Evolutionary conservation across 164 flowering plant genomes (phyloP).

Genomic region (Houttuynia cordata): DNA sequence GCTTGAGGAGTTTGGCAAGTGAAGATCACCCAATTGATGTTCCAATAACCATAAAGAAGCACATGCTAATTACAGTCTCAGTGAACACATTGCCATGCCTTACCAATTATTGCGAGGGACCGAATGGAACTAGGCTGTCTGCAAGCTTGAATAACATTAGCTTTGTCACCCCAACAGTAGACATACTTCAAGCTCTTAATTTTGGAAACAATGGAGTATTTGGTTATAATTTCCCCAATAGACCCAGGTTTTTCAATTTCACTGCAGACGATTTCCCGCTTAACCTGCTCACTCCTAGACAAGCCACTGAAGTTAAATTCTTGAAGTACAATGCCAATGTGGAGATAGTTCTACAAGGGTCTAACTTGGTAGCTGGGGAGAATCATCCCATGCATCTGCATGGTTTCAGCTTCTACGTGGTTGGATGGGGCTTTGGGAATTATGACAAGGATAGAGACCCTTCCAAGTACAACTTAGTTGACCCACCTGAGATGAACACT

Average conservation of each 20-base stretch:
- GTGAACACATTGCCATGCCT: conserved; percentile 9
- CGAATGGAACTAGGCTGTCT: conserved; percentile 23
- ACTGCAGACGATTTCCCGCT: conserved; percentile 21
- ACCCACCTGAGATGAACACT: conserved; percentile 41
- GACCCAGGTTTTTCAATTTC: conserved; percentile 20
- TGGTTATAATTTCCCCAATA: conserved; percentile 22
- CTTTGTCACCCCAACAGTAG: conserved; percentile 25
- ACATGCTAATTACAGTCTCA: conserved; percentile 6
- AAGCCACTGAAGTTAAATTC: conserved; percentile 28
- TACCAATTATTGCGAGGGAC: conserved; percentile 15
- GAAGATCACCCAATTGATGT: conserved; percentile 16
- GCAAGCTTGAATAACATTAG: conserved; percentile 49
- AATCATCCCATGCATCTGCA: conserved; percentile 58
- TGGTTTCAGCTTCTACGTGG: conserved; percentile 48
- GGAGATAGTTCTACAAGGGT: conserved; percentile 41
- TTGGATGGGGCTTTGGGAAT: conserved; percentile 53
- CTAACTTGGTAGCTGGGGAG: conserved; percentile 18
- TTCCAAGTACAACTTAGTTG: conserved; percentile 35
- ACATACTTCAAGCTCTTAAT: conserved; percentile 37
- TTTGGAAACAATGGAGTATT: conserved; percentile 22
- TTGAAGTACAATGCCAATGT: conserved; percentile 24
- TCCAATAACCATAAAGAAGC: conserved; percentile 7
- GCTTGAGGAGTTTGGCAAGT: conserved; percentile 13
- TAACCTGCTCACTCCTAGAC: conserved; percentile 8
- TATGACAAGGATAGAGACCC: conserved; percentile 36